These are phyloP conservation scores for Erysimum cheiri DNA, from an alignment of 441 rosid species.

Conservation along the genomic window DNA sequence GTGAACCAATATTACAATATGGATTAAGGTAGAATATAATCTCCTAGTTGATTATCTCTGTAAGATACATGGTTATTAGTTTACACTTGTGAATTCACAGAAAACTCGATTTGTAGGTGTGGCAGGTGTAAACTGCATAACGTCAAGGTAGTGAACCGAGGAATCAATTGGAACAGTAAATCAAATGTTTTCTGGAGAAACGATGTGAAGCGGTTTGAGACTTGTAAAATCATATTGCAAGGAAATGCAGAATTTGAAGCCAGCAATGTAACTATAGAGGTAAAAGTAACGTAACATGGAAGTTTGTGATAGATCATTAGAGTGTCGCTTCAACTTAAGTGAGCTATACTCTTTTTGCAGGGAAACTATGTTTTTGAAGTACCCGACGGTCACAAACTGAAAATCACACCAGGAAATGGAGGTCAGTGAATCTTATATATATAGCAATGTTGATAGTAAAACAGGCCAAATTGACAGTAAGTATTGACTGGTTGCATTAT, in stretches of 20 bases:
- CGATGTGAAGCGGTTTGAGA: constrained; percentile 68
- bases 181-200: constrained; percentile 91
- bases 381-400: constrained; percentile 79
- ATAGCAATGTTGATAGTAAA: background rate
- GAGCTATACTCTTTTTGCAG: constrained; percentile 43
- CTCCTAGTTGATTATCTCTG: constrained; percentile 12
- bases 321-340: constrained; percentile 11
- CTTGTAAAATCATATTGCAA: constrained; percentile 70
- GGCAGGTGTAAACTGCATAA: constrained; percentile 85
- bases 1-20: constrained; percentile 70
- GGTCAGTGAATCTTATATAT: constrained; percentile 49
- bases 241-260: constrained; percentile 98
- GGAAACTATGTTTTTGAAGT: constrained; percentile 89
- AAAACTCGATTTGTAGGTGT: constrained; percentile 55
- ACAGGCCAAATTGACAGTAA: background rate
- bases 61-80: constrained; percentile 4
- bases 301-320: background rate
- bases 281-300: constrained; percentile 36
- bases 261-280: constrained; percentile 70
- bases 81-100: constrained; percentile 10
- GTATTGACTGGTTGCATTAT: background rate
- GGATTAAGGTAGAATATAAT: constrained; percentile 63
- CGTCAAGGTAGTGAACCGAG: constrained; percentile 71
- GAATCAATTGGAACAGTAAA: constrained; percentile 78
- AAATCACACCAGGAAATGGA: constrained; percentile 62